Percentiles rank a stretch among this genome's conserved stretches.
Evolutionary conservation across 1,139 yeast species (phyloP).

Genomic region (Hansenula sp.): DNA sequence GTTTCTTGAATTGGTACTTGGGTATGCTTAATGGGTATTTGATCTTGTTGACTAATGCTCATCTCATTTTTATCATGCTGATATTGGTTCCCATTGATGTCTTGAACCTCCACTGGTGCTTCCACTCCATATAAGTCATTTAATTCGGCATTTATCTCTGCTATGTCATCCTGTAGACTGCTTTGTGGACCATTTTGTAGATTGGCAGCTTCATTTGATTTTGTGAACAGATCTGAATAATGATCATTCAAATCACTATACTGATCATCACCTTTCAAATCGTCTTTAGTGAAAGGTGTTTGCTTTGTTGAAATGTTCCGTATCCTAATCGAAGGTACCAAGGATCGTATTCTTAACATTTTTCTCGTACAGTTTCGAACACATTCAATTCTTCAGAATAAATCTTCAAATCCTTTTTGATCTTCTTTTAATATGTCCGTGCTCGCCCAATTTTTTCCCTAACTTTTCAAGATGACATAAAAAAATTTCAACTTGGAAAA

Average conservation of each 20-base stretch:
- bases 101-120: background rate
- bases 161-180: constrained; percentile 13
- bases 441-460: too few relatives aligned
- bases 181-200: background rate
- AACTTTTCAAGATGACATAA: too few relatives aligned
- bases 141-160: constrained; percentile 21
- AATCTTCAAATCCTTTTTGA: too few relatives aligned
- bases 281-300: constrained; percentile 4
- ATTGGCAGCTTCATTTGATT: background rate
- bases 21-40: too few relatives aligned
- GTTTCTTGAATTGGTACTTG: background rate
- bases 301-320: background rate
- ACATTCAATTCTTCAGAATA: too few relatives aligned
- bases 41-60: constrained; percentile 2
- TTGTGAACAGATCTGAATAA: constrained; percentile 21
- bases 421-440: too few relatives aligned
- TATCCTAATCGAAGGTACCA: background rate
- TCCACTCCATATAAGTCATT: constrained; percentile 20
- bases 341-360: background rate
- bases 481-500: background rate
- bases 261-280: constrained; percentile 14
- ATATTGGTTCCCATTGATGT: background rate
- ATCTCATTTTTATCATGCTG: background rate
- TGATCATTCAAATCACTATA: constrained; percentile 18
- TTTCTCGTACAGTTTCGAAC: too few relatives aligned